Base-by-base conservation (phyloP, 1,139 yeast species). In the Taphrina confusa region DNA sequence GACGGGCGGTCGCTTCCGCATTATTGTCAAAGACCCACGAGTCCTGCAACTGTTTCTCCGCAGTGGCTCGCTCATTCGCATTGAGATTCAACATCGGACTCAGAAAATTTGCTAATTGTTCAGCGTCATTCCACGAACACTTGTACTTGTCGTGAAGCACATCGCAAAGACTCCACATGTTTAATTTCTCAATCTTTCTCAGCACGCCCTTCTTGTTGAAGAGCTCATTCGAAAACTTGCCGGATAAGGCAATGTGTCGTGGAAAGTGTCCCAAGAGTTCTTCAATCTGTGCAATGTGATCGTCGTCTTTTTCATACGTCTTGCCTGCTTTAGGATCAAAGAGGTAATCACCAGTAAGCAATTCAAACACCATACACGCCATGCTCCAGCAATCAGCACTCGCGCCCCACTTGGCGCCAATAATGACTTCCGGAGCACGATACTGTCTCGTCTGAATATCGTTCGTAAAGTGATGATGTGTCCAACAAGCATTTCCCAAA, bases 371-470 rank as follows among this genome's bases (percentile, higher is more conserved):
- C 67, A 89, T 77, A 73, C 96, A 88, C 0, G 91, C 95, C 70
- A 83, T 75, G 37, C 91, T 84, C 96, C 96, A 88, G 50, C 86
- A 76, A 70, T 88, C 96, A 0, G 90, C 82, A 54, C 87, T 81
- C 45, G 90, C 86, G 11, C 96, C 95, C 95, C 95, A 88, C 18
- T 77, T 71, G 16, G 82, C 78, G 50, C 90, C 87, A 52, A 84
- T 73, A 25, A 82, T 72, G 39, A 87, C 84, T 71, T 88, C 96
- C 0, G 95, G 95, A 1, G 94, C 80, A 36, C 96, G 75, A 71
- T 88, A 88, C 70, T 88, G 95, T 49, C 96, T 76, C 0, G 96
- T 88, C 72, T 88, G 95, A 65, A 88, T 87, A 69, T 86, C 92
- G 71, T 86, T 82, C 16, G 95, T 85, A 72, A 85, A 86, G 71